Base-by-base conservation (phyloP, 306 rosid genomes). In the Cicer yamashitae region DNA sequence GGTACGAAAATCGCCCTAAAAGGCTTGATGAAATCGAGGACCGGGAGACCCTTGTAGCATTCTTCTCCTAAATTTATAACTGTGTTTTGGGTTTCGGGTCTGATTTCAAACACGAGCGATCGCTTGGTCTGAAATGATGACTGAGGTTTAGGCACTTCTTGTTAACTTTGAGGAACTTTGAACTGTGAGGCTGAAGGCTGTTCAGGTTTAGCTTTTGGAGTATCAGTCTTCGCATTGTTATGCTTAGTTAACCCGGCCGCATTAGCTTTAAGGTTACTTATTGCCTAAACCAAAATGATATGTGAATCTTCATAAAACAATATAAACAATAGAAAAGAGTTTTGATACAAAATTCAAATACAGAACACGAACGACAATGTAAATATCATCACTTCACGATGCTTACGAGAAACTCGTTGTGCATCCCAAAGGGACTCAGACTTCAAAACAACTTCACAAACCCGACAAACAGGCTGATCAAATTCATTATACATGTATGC, bases 401-500 rank as follows among this genome's bases (percentile, higher is more conserved):
- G 99, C 85, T 88, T 89, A 67, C 93, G 96, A 66, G 96, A 94
- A 69, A 81, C 85, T 82, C 88, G 96, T 76, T 94, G 99, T 12
- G 90, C 91, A 63, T 91, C 96, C 98, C 96, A 87, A 25, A 69
- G 59, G 2, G 87, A 79, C 70, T 94, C 99, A 7, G 94, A 89
- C 86, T 89, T 87, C 84, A 94, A 57, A 72, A 84, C 86, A n/a
- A 84, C 53, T 34, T 90, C 90, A 47, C 98, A 94, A 58, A 92
- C 91, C 81, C 91, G 87, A 66, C 99, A 94, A 37, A 90, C 90
- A 3, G 96, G 97, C 83, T 92, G 93, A 67, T 89, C 93, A 51
- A 80, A 53, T 71, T 92, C 96, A 77, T 94, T 92, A 70, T 92
- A 92, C 88, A 97, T 94, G 81, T 60, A 79, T 11, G 48, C 10